Evolutionary conservation across 352 stramenopile species (phyloP), one percentile per base, ranked within the genome.

Genomic region (Phytophthora vignae): DNA sequence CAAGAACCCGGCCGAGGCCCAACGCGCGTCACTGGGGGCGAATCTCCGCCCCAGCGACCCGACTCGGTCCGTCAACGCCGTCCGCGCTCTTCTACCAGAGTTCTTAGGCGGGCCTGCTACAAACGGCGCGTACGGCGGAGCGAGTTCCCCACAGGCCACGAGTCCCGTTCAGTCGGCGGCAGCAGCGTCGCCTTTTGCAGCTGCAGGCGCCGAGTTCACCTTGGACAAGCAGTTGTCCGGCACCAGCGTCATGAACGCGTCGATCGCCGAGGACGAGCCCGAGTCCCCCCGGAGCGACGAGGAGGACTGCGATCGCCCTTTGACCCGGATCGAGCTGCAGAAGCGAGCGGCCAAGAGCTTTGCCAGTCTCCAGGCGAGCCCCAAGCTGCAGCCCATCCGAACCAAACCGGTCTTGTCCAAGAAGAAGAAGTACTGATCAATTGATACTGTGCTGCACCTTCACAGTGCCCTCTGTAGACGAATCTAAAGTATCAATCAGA

Each of bases 41-140:
- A 88, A 92, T 55, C 52, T 94, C 44, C 78, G 78, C 6, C 87
- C 87, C 2, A 94, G 87, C 33, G 87, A 94, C 65, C 87, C 87
- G 12, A 84, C 76, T 4, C 81, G 87, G 4, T 87, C 87, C 2
- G 78, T 83, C 49, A 75, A 71, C 50, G 85, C 82, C 1, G 83
- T 81, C 2, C 76, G 78, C 6, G 67, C 85, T 2, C 65, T 88
- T 49, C 64, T 93, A 1, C 83, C 81, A 0, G 81, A 91, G 5
- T 77, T 77, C 46, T 56, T 68, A 25, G 67, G 70, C 17, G 56
- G 68, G 11, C 22, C 55, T 31, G 44, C 63, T 15, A 60, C 50
- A 27, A 53, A 19, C 46, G 42, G 22, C 63, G 67, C 38, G 4
- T 64, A 67, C 29, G 58, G 49, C 44, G 58, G 57, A 57, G 19